phyloP scores from a whole-genome alignment of 768 basidiomycete species.

The Suillus fuscotomentosus region DNA sequence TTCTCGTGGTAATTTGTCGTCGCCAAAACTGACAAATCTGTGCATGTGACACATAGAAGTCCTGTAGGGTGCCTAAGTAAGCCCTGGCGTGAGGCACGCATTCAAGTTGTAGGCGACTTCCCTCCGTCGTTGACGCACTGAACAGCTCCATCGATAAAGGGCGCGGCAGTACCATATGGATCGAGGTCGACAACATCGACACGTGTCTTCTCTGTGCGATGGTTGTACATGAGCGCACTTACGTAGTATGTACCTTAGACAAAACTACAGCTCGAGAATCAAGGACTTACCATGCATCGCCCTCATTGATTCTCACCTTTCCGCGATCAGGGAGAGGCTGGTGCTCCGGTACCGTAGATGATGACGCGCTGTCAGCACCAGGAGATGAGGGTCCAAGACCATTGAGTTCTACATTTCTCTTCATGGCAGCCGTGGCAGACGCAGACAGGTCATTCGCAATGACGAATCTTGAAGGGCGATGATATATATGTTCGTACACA shows the following conservation, averaged over 20 bases:
- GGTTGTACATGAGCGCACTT: constrained; percentile 89
- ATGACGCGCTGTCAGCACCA: constrained; percentile 18
- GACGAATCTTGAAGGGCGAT: constrained; percentile 73
- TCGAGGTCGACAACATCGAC: constrained; percentile 98
- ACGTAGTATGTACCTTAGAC: not conserved
- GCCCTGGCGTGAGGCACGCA: not conserved
- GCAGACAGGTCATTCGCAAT: constrained; percentile 93
- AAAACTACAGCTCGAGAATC: not conserved
- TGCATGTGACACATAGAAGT: constrained; percentile 93
- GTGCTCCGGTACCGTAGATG: constrained; percentile 11
- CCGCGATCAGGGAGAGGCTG: constrained; percentile 28
- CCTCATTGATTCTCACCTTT: constrained; percentile 83
- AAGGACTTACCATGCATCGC: constrained; percentile 81
- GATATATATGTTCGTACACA: constrained; percentile 10
- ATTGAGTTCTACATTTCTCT: constrained; percentile 81
- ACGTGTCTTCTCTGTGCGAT: constrained; percentile 66
- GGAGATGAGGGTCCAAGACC: constrained; percentile 46
- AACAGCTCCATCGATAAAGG: constrained; percentile 94
- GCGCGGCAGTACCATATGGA: constrained; percentile 96
- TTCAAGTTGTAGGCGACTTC: constrained; percentile 28
- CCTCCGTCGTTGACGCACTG: constrained; percentile 89
- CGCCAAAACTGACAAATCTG: constrained; percentile 91
- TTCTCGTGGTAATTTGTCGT: constrained; percentile 96
- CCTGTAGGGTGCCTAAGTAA: constrained; percentile 43
- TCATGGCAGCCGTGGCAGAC: constrained; percentile 82